Base-by-base conservation (phyloP, 331 rosid species). In the Quercus phellos region DNA sequence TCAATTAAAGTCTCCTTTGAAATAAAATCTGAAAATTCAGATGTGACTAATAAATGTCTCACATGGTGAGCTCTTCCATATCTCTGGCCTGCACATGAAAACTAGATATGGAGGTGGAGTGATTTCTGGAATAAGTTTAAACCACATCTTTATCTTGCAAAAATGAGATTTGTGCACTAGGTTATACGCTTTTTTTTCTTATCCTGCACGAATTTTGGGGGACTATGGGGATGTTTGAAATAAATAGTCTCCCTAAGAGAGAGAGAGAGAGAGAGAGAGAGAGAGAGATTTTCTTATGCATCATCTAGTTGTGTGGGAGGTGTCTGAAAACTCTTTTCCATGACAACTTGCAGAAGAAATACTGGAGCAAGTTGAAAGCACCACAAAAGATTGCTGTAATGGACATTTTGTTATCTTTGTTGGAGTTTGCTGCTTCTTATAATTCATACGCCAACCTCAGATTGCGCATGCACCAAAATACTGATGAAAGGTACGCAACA, bases 341-440 rank as follows among this genome's bases (percentile, higher is more conserved):
- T 34, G 19, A 16, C 63, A 64, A 54, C 81, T 90, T 89, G 88
- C 92, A 96, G 99, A 96, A 91, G 80, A 96, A 88, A 82, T 96
- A 91, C 85, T 96, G 99, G 99, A 77, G 77, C 84, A 93, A 83
- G 89, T 90, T 96, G 87, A 88, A 74, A 77, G 78, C 89, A 74
- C 73, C 79, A 43, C 96, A 93, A 77, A 93, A 91, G 89, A 82
- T 91, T 79, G 88, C 89, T 77, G 77, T 91, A 55, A 82, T 93
- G 94, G 99, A 96, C 68, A 90, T 87, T 78, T 85, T 96, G 84
- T 79, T 93, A 55, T 91, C 94, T 74, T 73, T 92, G 78, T 87
- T 96, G 82, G 98, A 96, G 82, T 93, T 96, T 81, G 93, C 99
- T 70, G 88, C 99, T 79, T 85, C 97, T 8, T 96, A 91, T 84